A percentile compares a stretch with the other conserved stretches of the same genome.
These are phyloP conservation scores for Beauveria pseudobassiana DNA, from an alignment of 2,329 filamentous ascomycete genomes.

Conservation along the genomic window DNA sequence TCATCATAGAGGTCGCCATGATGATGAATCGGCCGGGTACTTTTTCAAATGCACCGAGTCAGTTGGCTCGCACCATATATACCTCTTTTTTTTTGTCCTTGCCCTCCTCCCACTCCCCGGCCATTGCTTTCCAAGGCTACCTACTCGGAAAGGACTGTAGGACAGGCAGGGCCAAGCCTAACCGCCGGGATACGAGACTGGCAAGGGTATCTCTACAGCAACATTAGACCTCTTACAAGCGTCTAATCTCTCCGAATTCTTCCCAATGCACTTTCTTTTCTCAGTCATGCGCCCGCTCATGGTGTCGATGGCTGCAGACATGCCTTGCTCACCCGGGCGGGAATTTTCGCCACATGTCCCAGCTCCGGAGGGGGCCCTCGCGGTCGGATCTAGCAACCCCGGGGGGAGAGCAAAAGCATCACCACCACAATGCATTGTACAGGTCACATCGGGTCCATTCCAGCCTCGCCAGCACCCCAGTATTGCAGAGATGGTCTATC, in stretches of 20 bases:
- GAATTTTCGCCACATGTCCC: background rate
- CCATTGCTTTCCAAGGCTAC: too few relatives aligned
- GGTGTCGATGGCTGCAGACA: background rate
- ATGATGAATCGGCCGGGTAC: background rate
- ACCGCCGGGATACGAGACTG: background rate
- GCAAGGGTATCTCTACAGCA: conserved; percentile 6
- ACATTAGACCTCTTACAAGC: background rate
- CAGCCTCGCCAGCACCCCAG: conserved; percentile 4
- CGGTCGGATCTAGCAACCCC: too few relatives aligned
- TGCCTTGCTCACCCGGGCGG: background rate
- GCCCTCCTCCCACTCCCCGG: too few relatives aligned
- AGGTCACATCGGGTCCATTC: conserved; percentile 4
- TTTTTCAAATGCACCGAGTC: background rate
- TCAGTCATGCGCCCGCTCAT: background rate
- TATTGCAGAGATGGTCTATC: background rate
- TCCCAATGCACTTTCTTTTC: background rate
- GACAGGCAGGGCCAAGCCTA: background rate
- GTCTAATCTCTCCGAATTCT: background rate
- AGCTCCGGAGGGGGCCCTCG: background rate
- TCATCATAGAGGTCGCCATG: background rate
- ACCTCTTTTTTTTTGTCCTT: too few relatives aligned
- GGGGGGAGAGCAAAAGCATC: background rate
- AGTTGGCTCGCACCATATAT: too few relatives aligned
- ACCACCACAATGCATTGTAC: conserved; percentile 10
- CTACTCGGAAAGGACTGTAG: background rate